A percentile compares a stretch with the other conserved stretches of the same genome.
These are phyloP conservation scores for Saccharomycopsis selenospora DNA, from an alignment of 805 yeast species.

Conservation along the genomic window DNA sequence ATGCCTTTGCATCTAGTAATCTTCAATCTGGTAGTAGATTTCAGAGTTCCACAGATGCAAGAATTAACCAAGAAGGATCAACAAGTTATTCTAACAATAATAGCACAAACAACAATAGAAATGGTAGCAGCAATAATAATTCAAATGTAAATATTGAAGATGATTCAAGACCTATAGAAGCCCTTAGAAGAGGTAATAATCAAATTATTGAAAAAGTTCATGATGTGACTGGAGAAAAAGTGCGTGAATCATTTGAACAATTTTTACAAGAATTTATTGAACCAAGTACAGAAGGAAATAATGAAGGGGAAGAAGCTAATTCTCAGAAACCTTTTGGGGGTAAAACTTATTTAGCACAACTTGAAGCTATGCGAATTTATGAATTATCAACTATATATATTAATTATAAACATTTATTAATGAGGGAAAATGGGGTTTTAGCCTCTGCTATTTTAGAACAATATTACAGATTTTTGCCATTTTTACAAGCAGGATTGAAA, in stretches of 20 bases:
- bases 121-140: no score
- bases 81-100: background rate
- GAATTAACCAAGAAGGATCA: constrained; percentile 18
- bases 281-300: constrained; percentile 23
- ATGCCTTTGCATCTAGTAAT: constrained; percentile 14
- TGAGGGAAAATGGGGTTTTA: constrained; percentile 75
- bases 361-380: constrained; percentile 69
- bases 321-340: constrained; percentile 45
- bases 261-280: constrained; percentile 64
- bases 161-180: constrained; percentile 16
- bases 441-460: constrained; percentile 88
- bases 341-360: constrained; percentile 65
- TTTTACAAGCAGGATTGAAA: constrained; percentile 65
- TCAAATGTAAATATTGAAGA: constrained; percentile 7
- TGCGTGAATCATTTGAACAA: constrained; percentile 81
- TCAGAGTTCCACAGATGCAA: constrained; percentile 15
- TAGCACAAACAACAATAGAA: background rate
- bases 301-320: constrained; percentile 28
- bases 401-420: constrained; percentile 71
- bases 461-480: constrained; percentile 88
- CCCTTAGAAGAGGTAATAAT: constrained; percentile 45
- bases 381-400: constrained; percentile 76
- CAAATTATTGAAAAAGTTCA: constrained; percentile 75
- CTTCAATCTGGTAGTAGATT: constrained; percentile 18
- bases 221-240: constrained; percentile 91